These are phyloP conservation scores for Neoboletus magnificus DNA, from an alignment of 768 basidiomycete species.

Conservation along the genomic window DNA sequence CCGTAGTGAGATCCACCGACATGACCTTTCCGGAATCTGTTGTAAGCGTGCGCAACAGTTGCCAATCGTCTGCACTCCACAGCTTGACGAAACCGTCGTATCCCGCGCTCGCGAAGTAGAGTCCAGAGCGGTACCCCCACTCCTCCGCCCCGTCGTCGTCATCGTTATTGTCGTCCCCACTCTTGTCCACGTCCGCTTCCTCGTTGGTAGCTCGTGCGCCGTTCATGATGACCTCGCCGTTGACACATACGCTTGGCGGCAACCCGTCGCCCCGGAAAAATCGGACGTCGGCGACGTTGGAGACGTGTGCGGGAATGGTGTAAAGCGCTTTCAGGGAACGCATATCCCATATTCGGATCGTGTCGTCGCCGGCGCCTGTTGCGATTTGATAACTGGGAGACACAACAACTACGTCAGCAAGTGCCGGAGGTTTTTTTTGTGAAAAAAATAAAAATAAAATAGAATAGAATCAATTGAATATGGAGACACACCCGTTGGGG, in stretches of 20 bases:
- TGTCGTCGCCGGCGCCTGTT: conserved; percentile 95
- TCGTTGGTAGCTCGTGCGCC: conserved; percentile 34
- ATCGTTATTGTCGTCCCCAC: conserved; percentile 25
- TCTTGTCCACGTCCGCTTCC: conserved; percentile 29
- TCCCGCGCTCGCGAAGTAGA: conserved; percentile 91
- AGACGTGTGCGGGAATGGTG: conserved; percentile 94
- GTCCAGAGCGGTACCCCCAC: conserved; percentile 78
- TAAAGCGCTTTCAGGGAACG: conserved; percentile 89
- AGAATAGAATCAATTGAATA: not conserved
- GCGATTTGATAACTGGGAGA: conserved; percentile 87
- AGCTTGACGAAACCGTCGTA: conserved; percentile 95
- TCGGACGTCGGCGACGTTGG: conserved; percentile 91
- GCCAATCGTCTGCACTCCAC: conserved; percentile 99
- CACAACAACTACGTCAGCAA: conserved; percentile 9
- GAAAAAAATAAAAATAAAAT: not conserved
- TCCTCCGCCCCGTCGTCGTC: conserved; percentile 44
- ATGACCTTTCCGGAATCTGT: conserved; percentile 99
- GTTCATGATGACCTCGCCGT: conserved; percentile 52
- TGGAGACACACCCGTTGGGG: conserved; percentile 79
- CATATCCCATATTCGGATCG: conserved; percentile 98
- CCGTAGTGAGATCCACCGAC: conserved; percentile 88
- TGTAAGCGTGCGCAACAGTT: conserved; percentile 78
- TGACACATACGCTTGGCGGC: conserved; percentile 40
- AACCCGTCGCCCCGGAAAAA: conserved; percentile 77
- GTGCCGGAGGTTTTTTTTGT: not conserved